A percentile compares a stretch with the other conserved stretches of the same genome.
These are phyloP conservation scores for Gymnopilus junonius DNA, from an alignment of 768 basidiomycete species.

Conservation along the genomic window DNA sequence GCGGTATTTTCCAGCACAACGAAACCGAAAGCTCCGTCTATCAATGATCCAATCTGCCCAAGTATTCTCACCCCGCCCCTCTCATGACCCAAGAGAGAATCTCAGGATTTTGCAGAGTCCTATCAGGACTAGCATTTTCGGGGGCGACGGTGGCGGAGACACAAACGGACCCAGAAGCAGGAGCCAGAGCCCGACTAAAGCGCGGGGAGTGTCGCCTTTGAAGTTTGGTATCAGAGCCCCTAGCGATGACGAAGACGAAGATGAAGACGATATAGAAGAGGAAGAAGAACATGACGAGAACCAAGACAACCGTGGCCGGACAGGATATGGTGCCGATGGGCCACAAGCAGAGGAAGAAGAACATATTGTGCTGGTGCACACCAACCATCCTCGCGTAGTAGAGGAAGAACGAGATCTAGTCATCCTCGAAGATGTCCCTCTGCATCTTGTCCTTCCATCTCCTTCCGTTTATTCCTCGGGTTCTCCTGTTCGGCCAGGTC, in stretches of 20 bases:
- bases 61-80: slow-evolving; percentile 72
- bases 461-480: slow-evolving; percentile 17
- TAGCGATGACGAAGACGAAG: slow-evolving; percentile 36
- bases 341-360: slow-evolving; percentile 31
- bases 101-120: slow-evolving; percentile 67
- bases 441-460: slow-evolving; percentile 16
- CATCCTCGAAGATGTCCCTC: slow-evolving; percentile 70
- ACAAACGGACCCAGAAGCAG: background rate
- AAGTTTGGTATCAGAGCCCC: slow-evolving; percentile 17
- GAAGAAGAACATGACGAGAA: slow-evolving; percentile 35
- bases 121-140: slow-evolving; percentile 41
- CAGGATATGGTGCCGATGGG: background rate
- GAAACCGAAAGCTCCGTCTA: slow-evolving; percentile 59
- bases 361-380: slow-evolving; percentile 65
- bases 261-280: slow-evolving; percentile 42
- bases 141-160: background rate
- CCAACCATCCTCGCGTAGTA: slow-evolving; percentile 66
- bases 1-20: slow-evolving; percentile 12
- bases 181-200: slow-evolving; percentile 29
- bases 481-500: slow-evolving; percentile 17
- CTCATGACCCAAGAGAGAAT: slow-evolving; percentile 62
- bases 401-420: slow-evolving; percentile 74
- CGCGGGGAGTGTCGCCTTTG: slow-evolving; percentile 28
- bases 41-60: slow-evolving; percentile 79
- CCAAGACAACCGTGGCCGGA: slow-evolving; percentile 32